Evolutionary conservation across 2,329 filamentous ascomycete species (phyloP).

Genomic region (Paracorniculantispora psalliotae): DNA sequence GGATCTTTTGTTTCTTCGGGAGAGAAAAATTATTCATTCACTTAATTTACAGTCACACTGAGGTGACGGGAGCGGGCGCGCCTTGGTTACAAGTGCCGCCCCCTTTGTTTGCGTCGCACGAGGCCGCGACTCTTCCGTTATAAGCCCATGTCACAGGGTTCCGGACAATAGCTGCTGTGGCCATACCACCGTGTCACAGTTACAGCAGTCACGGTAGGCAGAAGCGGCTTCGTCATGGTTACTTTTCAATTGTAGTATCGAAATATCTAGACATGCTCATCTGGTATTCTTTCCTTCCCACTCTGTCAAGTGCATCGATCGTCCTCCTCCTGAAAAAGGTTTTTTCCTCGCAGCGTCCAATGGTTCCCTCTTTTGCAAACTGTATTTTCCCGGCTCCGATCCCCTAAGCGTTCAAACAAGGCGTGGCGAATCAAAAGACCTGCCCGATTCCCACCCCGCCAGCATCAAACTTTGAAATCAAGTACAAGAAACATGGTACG

Average conservation of each 20-base stretch:
- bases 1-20: too few relatives aligned
- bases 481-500: constrained; percentile 10
- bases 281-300: constrained; percentile 14
- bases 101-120: constrained; percentile 9
- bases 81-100: not conserved
- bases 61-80: too few relatives aligned
- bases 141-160: not conserved
- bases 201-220: too few relatives aligned
- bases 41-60: not conserved
- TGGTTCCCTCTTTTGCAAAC: not conserved
- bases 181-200: not conserved
- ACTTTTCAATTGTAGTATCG: constrained; percentile 11
- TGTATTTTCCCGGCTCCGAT: constrained; percentile 1
- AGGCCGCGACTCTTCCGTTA: not conserved
- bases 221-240: too few relatives aligned
- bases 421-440: constrained; percentile 27
- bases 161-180: not conserved
- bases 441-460: constrained; percentile 26
- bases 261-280: constrained; percentile 10
- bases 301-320: constrained; percentile 8
- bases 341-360: not conserved
- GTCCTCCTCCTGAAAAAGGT: not conserved
- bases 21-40: not conserved
- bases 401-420: constrained; percentile 14
- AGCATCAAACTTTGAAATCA: constrained; percentile 14